Percentiles rank a stretch among this genome's conserved stretches.
Evolutionary conservation across 345 rosid genomes (phyloP).

Genomic region (Populus deltoides): DNA sequence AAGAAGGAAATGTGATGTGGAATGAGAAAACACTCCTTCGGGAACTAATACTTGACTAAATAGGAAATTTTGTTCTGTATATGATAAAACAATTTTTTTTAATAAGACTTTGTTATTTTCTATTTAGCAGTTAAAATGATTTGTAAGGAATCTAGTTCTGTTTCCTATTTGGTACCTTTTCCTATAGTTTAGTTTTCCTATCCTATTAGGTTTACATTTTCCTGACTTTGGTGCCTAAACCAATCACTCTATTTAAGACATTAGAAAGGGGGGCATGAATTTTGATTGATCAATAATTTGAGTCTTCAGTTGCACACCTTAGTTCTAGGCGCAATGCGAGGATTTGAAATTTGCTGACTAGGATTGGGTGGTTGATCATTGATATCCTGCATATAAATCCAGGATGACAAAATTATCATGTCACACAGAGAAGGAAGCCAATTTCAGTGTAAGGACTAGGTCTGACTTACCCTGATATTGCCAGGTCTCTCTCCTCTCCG

Average conservation of each 20-base stretch:
- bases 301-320: conserved; percentile 53
- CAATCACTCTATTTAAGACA: neutral
- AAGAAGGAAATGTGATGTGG: neutral
- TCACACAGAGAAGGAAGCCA: conserved; percentile 12
- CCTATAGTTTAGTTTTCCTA: neutral
- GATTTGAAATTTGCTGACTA: conserved; percentile 65
- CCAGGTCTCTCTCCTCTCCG: conserved; percentile 96
- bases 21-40: neutral
- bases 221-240: neutral
- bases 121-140: neutral
- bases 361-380: conserved; percentile 90
- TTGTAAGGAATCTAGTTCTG: neutral
- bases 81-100: neutral
- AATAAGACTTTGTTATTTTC: neutral
- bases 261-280: neutral
- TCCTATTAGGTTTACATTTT: neutral
- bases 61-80: neutral
- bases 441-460: conserved; percentile 10
- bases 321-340: conserved; percentile 67
- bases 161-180: neutral
- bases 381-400: conserved; percentile 56
- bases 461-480: conserved; percentile 61
- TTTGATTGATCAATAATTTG: neutral
- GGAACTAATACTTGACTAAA: neutral
- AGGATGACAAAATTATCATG: conserved; percentile 20